Evolutionary conservation across 345 rosid genomes (phyloP), one percentile per base, ranked within the genome.

Genomic region (Salix dunnii): DNA sequence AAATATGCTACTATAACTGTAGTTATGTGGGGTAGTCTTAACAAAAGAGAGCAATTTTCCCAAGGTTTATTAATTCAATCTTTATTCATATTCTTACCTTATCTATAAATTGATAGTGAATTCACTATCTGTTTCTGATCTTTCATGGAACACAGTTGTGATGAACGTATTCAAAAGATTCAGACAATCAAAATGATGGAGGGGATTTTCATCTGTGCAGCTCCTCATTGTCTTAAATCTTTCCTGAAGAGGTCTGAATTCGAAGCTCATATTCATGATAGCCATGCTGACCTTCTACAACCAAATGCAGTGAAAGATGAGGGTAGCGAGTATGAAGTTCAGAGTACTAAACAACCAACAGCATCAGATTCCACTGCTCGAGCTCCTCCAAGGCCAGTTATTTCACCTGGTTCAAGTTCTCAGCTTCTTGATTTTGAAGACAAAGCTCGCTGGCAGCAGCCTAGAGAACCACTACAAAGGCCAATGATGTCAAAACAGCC

Each of bases 121-220:
- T 71, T 43, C 18, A 66, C 77, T 66, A 35, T 71, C 67, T 30
- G 48, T 4, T 68, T 72, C 72, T 70, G 77, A 17, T 74, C 35
- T 79, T 74, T 68, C 28, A 30, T 68, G 61, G 71, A 71, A 77
- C 53, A 46, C 87, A 93, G 99, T 53, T 93, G 98, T 80, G 99
- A 96, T 83, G 99, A 96, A 42, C 95, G 98, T 21, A 92, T 96
- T 61, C 97, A 91, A 82, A 93, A 93, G 89, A 96, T 96, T 68
- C 98, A 96, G 80, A 91, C 98, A 20, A 96, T 96, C 81, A 96
- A 93, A 85, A 85, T 96, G 85, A 92, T 96, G 99, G 98, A 93
- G 77, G 97, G 99, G 67, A 89, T 96, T 81, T 93, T 89, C 87
- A 88, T 96, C 62, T 93, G 99, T 88, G 99, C 99, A 67, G 99